phyloP scores from a whole-genome alignment of 163 green algal species.

The Chlorella variabilis region DNA sequence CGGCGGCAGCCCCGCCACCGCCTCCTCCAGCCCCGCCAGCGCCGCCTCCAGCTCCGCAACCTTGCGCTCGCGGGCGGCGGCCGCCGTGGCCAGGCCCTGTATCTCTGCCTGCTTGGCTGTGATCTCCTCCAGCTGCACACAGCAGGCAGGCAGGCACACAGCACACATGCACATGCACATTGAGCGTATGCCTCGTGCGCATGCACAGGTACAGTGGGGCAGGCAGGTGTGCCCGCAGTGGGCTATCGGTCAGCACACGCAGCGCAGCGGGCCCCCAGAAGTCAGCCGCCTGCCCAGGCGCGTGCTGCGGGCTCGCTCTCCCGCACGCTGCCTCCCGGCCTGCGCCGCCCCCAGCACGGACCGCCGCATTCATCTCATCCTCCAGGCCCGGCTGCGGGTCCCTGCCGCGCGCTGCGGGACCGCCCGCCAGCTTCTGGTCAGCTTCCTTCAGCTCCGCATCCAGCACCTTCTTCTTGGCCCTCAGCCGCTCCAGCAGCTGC shows the following conservation, averaged over 20 bases:
- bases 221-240: no score
- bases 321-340: neutral
- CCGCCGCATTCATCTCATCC: conserved; percentile 2
- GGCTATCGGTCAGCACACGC: no score
- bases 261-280: no score
- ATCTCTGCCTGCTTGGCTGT: conserved; percentile 19
- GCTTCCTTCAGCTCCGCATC: conserved; percentile 20
- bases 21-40: neutral
- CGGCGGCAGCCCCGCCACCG: conserved; percentile 10
- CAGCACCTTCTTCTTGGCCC: conserved; percentile 32
- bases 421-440: conserved; percentile 5
- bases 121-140: conserved; percentile 10
- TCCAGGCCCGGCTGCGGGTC: neutral
- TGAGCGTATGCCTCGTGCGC: no score
- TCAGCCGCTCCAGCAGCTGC: conserved; percentile 3
- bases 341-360: neutral
- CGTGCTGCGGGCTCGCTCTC: no score
- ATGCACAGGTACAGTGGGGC: no score
- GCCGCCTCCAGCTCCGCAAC: neutral
- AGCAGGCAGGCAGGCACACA: neutral
- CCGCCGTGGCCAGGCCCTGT: neutral
- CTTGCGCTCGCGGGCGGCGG: neutral
- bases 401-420: neutral
- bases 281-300: no score
- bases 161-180: no score